A percentile compares a stretch with the other conserved stretches of the same genome.
Conservation (phyloP, 208 protist genomes). For the Leishmania guyanensis region DNA sequence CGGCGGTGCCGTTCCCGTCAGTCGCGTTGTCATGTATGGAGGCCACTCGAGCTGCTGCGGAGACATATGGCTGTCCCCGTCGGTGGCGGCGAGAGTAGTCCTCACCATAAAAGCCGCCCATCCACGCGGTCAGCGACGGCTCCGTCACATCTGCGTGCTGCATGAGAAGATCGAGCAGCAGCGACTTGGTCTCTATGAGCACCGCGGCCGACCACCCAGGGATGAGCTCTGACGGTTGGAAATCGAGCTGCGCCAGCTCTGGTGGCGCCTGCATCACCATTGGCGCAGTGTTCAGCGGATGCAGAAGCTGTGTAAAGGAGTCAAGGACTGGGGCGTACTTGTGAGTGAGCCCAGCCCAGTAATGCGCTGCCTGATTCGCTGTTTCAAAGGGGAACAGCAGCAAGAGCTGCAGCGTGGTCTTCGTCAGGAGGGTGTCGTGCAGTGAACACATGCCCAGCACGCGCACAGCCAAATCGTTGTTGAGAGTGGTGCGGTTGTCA, state of each 20-base stretch:
- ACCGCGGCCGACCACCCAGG: slow-evolving; percentile 26
- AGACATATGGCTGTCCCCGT: slow-evolving; percentile 11
- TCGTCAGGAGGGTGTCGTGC: slow-evolving; percentile 56
- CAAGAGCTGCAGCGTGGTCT: slow-evolving; percentile 65
- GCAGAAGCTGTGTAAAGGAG: slow-evolving; percentile 39
- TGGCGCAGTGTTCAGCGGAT: slow-evolving; percentile 21
- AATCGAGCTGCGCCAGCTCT: slow-evolving; percentile 68
- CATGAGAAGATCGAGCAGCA: slow-evolving; percentile 86
- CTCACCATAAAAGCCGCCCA: slow-evolving; percentile 51
- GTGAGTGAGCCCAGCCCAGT: slow-evolving; percentile 47
- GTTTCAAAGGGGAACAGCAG: slow-evolving; percentile 58
- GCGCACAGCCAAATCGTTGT: slow-evolving; percentile 55
- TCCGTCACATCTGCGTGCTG: slow-evolving; percentile 51
- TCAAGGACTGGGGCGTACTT: slow-evolving; percentile 45
- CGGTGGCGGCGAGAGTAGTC: slow-evolving; percentile 7
- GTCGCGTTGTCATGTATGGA: slow-evolving; percentile 11
- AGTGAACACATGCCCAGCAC: slow-evolving; percentile 52
- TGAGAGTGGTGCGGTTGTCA: slow-evolving; percentile 69
- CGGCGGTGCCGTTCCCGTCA: neutral
- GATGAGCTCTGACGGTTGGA: slow-evolving; percentile 39
- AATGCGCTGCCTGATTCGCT: slow-evolving; percentile 48
- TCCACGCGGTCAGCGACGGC: slow-evolving; percentile 58
- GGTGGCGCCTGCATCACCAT: slow-evolving; percentile 57
- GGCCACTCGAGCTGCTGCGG: neutral
- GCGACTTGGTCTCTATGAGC: slow-evolving; percentile 54